Evolutionary conservation across 768 basidiomycete species (phyloP), one percentile per base, ranked within the genome.

Genomic region (Mycena sanguinolenta): DNA sequence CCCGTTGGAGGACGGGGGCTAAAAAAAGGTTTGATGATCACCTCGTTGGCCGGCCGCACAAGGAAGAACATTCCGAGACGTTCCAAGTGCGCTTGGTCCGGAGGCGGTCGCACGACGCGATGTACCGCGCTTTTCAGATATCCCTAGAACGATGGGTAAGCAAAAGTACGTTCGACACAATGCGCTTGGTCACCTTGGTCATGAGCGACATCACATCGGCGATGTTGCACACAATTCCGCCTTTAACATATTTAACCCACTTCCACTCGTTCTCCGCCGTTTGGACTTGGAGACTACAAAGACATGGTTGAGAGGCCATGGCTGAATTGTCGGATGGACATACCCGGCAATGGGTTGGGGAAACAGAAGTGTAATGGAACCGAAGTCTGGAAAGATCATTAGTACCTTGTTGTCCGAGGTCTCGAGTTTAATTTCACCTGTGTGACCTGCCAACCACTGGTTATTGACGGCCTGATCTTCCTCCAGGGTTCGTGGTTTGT

Each of bases 31-130:
- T 78, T 64, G 57, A 88, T 75, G 27, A 74, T 76, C 30, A 80
- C 79, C 27, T 81, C 71, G 70, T 87, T 82, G 46, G 85, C 82
- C 0, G 82, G 79, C 68, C 81, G 75, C 30, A 78, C 78, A 54
- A 88, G 88, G 75, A 87, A 88, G 71, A 86, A 83, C 8, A 84
- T 74, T 2, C 86, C 86, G 0, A 87, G 76, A 2, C 87, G 82
- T 16, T 82, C 77, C 66, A 81, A 76, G 38, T 79, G 75, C 13
- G 74, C 81, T 70, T 88, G 87, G 67, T 87, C 86, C 0, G 76
- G 71, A 7, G 86, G 87, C 0, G 87, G 87, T 32, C 83, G 84
- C 10, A 84, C 78, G 8, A 89, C 87, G 9, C 86, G 82, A 67
- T 88, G 86, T 49, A 87, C 79, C 1, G 86, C 84, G 58, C 81